phyloP scores from a whole-genome alignment of 306 rosid species.

The Fagus sylvatica region DNA sequence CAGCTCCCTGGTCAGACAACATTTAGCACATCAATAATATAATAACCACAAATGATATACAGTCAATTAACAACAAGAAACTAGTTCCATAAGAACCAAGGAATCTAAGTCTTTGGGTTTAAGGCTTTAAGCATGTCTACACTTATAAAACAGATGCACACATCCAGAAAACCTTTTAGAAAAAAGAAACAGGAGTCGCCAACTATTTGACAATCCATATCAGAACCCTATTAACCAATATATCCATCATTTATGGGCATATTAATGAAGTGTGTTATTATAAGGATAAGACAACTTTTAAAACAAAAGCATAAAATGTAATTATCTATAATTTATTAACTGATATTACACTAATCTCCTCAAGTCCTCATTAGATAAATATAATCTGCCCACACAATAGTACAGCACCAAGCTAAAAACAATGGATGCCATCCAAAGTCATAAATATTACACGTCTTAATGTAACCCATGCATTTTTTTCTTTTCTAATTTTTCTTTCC shows the following conservation, averaged over 20 bases:
- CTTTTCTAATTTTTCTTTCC: neutral
- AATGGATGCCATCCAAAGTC: neutral
- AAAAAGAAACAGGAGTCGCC: slow-evolving; percentile 3
- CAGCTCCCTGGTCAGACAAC: slow-evolving; percentile 89
- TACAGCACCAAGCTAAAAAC: neutral
- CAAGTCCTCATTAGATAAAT: neutral
- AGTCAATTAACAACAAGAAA: neutral
- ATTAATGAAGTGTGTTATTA: neutral
- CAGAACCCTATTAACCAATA: slow-evolving; percentile 7
- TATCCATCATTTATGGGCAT: neutral
- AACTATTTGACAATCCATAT: slow-evolving; percentile 5
- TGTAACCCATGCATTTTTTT: neutral
- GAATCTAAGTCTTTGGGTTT: slow-evolving; percentile 13
- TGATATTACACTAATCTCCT: neutral
- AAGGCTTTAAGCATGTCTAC: neutral
- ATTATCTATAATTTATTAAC: neutral
- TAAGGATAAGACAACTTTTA: neutral
- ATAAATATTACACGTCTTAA: neutral
- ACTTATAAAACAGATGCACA: slow-evolving; percentile 5
- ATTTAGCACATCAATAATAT: slow-evolving; percentile 37
- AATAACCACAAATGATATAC: slow-evolving; percentile 9
- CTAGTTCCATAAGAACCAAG: slow-evolving; percentile 12
- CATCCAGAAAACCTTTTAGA: slow-evolving; percentile 6
- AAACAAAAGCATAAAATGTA: neutral
- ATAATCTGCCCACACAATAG: neutral